These are phyloP conservation scores for Corynespora cassiicola DNA, from an alignment of 2,329 filamentous ascomycete species.

Conservation along the genomic window DNA sequence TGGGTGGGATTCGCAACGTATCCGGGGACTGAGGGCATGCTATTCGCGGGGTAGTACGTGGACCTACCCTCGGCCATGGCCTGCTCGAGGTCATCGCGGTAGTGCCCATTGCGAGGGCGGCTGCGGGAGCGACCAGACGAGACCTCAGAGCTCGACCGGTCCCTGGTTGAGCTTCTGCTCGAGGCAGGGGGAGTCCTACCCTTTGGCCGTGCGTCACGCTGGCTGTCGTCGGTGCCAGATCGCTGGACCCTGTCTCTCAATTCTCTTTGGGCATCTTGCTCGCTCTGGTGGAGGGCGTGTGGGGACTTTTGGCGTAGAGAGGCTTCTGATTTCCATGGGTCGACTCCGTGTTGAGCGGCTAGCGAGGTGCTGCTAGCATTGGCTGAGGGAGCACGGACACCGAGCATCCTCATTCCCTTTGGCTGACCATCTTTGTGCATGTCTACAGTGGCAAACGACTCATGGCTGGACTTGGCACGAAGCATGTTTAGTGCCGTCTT, in stretches of 20 bases:
- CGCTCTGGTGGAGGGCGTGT: slow-evolving; percentile 39
- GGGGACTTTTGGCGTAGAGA: slow-evolving; percentile 36
- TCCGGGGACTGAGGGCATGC: slow-evolving; percentile 40
- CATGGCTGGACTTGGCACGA: slow-evolving; percentile 70
- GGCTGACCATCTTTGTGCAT: slow-evolving; percentile 28
- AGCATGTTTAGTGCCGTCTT: slow-evolving; percentile 69
- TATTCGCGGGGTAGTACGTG: slow-evolving; percentile 37
- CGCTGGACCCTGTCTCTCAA: slow-evolving; percentile 35
- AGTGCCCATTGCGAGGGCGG: slow-evolving; percentile 51
- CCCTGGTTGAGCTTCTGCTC: slow-evolving; percentile 50
- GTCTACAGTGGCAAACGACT: slow-evolving; percentile 63
- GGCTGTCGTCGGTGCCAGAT: slow-evolving; percentile 43
- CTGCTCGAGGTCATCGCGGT: slow-evolving; percentile 60
- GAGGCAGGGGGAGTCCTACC: slow-evolving; percentile 48
- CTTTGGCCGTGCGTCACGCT: slow-evolving; percentile 30
- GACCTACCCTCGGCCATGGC: slow-evolving; percentile 55
- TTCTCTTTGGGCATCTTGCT: slow-evolving; percentile 43
- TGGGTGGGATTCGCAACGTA: slow-evolving; percentile 38
- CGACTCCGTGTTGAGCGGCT: slow-evolving; percentile 25
- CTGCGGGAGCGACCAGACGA: slow-evolving; percentile 62
- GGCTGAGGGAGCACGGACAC: slow-evolving; percentile 54
- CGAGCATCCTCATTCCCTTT: slow-evolving; percentile 69
- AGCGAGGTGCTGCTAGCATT: slow-evolving; percentile 47
- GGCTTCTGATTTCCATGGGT: slow-evolving; percentile 36
- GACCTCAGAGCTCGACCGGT: slow-evolving; percentile 62